Percentiles rank a stretch among this genome's conserved stretches.
These are phyloP conservation scores for Cyclotella atomus DNA, from an alignment of 108 stramenopile species.

Conservation along the genomic window DNA sequence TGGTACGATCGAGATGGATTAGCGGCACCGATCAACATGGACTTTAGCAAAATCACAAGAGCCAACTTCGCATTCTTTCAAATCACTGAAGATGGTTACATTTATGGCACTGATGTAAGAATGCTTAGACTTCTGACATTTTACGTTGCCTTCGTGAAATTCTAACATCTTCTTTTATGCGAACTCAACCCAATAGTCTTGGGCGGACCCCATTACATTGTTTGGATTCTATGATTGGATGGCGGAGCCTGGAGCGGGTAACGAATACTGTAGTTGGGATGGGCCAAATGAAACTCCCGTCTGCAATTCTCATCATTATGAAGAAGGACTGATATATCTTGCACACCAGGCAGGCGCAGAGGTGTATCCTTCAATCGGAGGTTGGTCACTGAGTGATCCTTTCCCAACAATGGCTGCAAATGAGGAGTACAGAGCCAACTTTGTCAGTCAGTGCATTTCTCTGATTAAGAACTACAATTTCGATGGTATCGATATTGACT, in stretches of 20 bases:
- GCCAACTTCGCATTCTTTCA: slow-evolving; percentile 48
- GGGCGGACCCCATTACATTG: slow-evolving; percentile 36
- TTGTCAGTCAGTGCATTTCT: slow-evolving; percentile 21
- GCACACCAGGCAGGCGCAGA: slow-evolving; percentile 32
- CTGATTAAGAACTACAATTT: slow-evolving; percentile 34
- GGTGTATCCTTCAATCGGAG: slow-evolving; percentile 31
- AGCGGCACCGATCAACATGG: slow-evolving; percentile 37
- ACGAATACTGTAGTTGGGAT: slow-evolving; percentile 23
- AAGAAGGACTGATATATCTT: slow-evolving; percentile 26
- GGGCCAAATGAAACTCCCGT: slow-evolving; percentile 10
- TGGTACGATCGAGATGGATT: slow-evolving; percentile 39
- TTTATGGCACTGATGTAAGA: slow-evolving; percentile 38
- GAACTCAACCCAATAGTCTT: too few species aligned
- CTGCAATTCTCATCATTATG: slow-evolving; percentile 14
- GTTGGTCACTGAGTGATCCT: slow-evolving; percentile 35
- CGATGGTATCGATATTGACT: slow-evolving; percentile 9
- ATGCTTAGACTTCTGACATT: too few species aligned
- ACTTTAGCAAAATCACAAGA: slow-evolving; percentile 33
- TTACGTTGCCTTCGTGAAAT: too few species aligned
- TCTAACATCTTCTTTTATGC: too few species aligned
- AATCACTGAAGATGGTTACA: slow-evolving; percentile 21
- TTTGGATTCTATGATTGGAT: slow-evolving; percentile 37
- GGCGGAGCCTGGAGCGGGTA: neutral
- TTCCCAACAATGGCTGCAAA: slow-evolving; percentile 43
- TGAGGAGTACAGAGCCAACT: slow-evolving; percentile 8